Conservation (phyloP, 1,139 yeast genomes). For the Barnettozyma hawaiiensis region DNA sequence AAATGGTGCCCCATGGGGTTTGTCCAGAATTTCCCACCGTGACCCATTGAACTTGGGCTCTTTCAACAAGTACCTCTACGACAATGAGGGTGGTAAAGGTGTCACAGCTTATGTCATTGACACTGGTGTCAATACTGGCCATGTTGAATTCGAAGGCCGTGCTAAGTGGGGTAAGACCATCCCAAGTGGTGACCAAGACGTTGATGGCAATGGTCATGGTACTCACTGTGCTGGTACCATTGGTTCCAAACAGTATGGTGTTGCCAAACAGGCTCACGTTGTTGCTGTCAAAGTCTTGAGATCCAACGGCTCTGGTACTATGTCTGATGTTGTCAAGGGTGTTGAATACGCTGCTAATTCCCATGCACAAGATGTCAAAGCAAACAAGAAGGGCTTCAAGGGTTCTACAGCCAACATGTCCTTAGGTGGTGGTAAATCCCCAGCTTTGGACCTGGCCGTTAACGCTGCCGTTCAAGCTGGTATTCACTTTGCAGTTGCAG, state of each 20-base stretch:
- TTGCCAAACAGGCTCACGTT: slow-evolving; percentile 67
- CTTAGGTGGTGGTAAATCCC: slow-evolving; percentile 81
- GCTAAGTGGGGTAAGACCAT: slow-evolving; percentile 93
- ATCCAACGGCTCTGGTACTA: slow-evolving; percentile 72
- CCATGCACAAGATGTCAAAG: slow-evolving; percentile 52
- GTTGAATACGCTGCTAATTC: slow-evolving; percentile 71
- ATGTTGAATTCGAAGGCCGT: slow-evolving; percentile 84
- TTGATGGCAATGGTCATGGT: slow-evolving; percentile 89
- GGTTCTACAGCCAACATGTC: slow-evolving; percentile 91
- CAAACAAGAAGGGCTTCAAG: slow-evolving; percentile 59
- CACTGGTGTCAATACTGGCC: slow-evolving; percentile 82
- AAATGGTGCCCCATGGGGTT: slow-evolving; percentile 94
- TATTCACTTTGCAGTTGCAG: slow-evolving; percentile 80
- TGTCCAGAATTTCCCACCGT: slow-evolving; percentile 91
- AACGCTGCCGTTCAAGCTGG: slow-evolving; percentile 81
- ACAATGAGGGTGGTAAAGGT: slow-evolving; percentile 82
- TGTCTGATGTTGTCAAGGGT: slow-evolving; percentile 79
- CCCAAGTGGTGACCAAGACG: slow-evolving; percentile 75
- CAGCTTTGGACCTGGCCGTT: slow-evolving; percentile 75
- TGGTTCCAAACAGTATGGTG: slow-evolving; percentile 70
- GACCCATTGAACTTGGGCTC: slow-evolving; percentile 67
- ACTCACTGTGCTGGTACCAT: slow-evolving; percentile 88
- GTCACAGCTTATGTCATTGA: slow-evolving; percentile 87
- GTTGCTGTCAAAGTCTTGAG: slow-evolving; percentile 77
- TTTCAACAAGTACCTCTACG: slow-evolving; percentile 82